Evolutionary conservation across 2,329 filamentous ascomycete genomes (phyloP), one percentile per base, ranked within the genome.

Genomic region (Ampelomyces quisqualis): DNA sequence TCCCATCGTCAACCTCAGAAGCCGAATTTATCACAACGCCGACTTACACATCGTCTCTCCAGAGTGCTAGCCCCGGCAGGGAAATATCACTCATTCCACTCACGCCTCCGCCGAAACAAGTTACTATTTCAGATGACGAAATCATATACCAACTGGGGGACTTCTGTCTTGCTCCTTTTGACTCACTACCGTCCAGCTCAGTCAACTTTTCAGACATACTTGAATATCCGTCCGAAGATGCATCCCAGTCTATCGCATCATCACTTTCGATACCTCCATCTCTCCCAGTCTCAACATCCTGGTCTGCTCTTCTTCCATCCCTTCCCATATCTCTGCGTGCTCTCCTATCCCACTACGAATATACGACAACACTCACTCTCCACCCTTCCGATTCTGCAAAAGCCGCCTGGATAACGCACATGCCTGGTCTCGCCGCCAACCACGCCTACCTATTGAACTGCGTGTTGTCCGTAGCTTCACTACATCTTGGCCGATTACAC

Each of bases 391-490:
- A 60, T 17, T 57, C 60, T 5, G 63, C 59, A 7, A 63, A 67
- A 42, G 47, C 51, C 33, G 63, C 60, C 8, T 68, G 64, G 64
- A 58, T 61, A 13, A 37, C 50, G 8, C 49, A 45, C 34, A 44
- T 73, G 7, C 64, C 62, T 9, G 62, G 67, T 30, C 44, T 73
- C 31, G 74, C 72, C 6, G 64, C 69, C 8, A 59, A 64, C 1
- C 68, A 73, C 43, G 59, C 69, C 2, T 76, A 71, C 33, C 58
- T 76, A 6, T 53, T 75, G 7, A 70, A 75, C 44, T 70, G 70
- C 28, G 64, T 77, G 5, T 56, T 76, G 0, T 70, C 73, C 2
- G 55, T 76, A 10, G 67, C 73, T 9, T 72, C 72, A 2, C 59
- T 76, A 18, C 74, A 77, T 41, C 53, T 75, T 7, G 69, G 67